Conservation (phyloP, 1,139 yeast species). For the Blastobotrys arbuscula region DNA sequence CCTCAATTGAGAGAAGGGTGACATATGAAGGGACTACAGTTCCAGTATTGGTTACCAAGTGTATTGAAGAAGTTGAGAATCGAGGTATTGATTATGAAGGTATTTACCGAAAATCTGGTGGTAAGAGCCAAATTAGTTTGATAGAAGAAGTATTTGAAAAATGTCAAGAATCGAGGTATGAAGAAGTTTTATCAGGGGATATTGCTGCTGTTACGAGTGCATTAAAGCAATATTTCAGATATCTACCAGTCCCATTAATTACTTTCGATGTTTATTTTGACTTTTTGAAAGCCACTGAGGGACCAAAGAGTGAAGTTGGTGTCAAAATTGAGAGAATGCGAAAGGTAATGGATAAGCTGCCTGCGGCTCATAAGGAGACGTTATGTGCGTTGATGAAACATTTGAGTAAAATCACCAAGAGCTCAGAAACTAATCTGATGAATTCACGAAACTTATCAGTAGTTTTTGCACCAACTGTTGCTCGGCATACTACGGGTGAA, state of each 20-base stretch:
- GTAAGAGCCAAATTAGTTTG: conserved; percentile 64
- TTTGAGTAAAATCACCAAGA: conserved; percentile 37
- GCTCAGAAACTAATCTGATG: conserved; percentile 48
- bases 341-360: conserved; percentile 44
- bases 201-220: conserved; percentile 84
- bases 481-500: conserved; percentile 74
- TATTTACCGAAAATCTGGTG: conserved; percentile 86
- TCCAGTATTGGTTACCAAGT: conserved; percentile 67
- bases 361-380: conserved; percentile 60
- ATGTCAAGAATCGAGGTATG: conserved; percentile 25
- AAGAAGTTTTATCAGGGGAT: conserved; percentile 56
- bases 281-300: conserved; percentile 46
- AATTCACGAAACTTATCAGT: conserved; percentile 76
- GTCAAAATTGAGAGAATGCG: conserved; percentile 34
- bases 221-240: conserved; percentile 77
- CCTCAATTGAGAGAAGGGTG: conserved; percentile 32
- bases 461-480: conserved; percentile 92
- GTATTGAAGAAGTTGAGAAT: conserved; percentile 72
- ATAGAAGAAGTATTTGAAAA: conserved; percentile 41
- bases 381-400: conserved; percentile 57
- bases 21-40: conserved; percentile 53
- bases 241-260: conserved; percentile 79
- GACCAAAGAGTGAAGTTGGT: conserved; percentile 34
- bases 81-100: conserved; percentile 78
- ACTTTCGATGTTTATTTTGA: conserved; percentile 64